phyloP scores from a whole-genome alignment of 78 protist genomes.

The Dictyostelium capitatum region DNA sequence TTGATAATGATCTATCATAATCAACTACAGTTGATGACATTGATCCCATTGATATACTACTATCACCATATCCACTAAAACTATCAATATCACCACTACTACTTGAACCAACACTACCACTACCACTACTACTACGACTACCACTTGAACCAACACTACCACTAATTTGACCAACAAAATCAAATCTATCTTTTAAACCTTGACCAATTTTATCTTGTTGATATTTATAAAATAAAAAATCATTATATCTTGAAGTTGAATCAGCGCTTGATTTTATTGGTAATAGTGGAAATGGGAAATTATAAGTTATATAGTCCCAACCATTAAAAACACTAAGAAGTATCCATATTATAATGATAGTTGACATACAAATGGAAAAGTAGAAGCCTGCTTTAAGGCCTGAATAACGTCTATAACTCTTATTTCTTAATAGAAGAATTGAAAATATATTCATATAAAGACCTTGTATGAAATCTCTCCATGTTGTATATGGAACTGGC shows the following conservation, averaged over 20 bases:
- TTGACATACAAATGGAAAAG: neutral
- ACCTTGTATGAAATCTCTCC: conserved; percentile 39
- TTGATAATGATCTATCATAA: neutral
- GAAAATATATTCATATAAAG: conserved; percentile 30
- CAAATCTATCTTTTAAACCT: too few relatives aligned
- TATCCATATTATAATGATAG: neutral
- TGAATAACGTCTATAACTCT: conserved; percentile 7
- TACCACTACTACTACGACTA: neutral
- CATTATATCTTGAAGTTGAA: neutral
- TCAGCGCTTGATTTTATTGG: neutral
- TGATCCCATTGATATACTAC: neutral
- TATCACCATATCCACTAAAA: neutral
- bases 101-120: neutral
- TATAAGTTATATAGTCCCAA: conserved; percentile 49
- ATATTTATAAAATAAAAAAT: too few relatives aligned
- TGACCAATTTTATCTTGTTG: too few relatives aligned
- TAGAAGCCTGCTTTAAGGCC: conserved; percentile 60
- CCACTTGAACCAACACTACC: too few relatives aligned
- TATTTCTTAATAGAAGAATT: neutral
- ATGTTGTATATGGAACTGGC: conserved; percentile 30
- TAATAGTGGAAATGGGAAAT: conserved; percentile 51
- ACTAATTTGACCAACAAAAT: too few relatives aligned
- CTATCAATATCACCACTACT: neutral
- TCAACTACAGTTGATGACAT: neutral
- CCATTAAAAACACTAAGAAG: conserved; percentile 2